A percentile compares a stretch with the other conserved stretches of the same genome.
These are phyloP conservation scores for Camillea tinctor DNA, from an alignment of 2,329 filamentous ascomycete genomes.

Conservation along the genomic window DNA sequence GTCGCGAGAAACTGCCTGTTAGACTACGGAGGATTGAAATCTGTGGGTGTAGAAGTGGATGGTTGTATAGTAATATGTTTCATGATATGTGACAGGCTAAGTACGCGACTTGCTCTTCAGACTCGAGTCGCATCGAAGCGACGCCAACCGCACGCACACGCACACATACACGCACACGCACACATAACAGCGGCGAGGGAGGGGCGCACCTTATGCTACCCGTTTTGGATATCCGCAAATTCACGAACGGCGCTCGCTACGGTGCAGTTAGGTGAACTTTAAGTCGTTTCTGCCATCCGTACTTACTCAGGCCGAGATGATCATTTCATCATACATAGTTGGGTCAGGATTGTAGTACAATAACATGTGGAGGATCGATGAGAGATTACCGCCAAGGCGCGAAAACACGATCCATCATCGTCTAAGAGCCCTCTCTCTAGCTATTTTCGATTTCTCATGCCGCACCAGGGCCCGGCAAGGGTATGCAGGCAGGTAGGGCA, in stretches of 20 bases:
- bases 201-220: neutral
- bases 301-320: slow-evolving; percentile 13
- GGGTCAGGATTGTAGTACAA: too few relatives aligned
- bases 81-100: slow-evolving; percentile 11
- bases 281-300: slow-evolving; percentile 3
- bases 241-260: neutral
- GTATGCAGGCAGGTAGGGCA: neutral
- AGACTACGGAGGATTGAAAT: slow-evolving; percentile 4
- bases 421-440: neutral
- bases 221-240: slow-evolving; percentile 5
- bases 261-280: neutral
- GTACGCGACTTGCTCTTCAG: slow-evolving; percentile 15
- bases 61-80: slow-evolving; percentile 7
- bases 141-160: neutral
- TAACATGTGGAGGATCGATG: slow-evolving; percentile 2
- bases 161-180: too few relatives aligned
- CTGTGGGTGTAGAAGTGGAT: neutral
- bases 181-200: slow-evolving; percentile 6
- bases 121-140: slow-evolving; percentile 8
- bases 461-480: neutral
- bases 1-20: slow-evolving; percentile 21
- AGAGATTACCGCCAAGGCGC: slow-evolving; percentile 8
- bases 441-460: neutral
- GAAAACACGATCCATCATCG: neutral
- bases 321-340: neutral